phyloP scores from a whole-genome alignment of 108 stramenopile species.

The Nannochloropsis oceanica region DNA sequence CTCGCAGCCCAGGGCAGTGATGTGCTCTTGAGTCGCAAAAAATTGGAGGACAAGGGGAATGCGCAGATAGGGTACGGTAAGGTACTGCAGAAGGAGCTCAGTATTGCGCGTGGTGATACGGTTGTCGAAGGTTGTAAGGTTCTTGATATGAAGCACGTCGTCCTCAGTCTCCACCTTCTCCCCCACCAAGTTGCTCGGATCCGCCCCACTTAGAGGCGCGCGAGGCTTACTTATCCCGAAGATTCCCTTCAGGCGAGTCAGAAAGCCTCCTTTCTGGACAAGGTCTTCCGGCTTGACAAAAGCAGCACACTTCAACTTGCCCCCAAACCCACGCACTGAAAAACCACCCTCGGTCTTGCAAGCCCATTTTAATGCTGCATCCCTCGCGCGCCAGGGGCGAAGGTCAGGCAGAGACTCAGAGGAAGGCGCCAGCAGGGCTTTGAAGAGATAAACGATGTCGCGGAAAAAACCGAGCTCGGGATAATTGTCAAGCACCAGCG shows the following conservation, averaged over 20 bases:
- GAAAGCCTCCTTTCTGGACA: not conserved
- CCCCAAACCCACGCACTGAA: not conserved
- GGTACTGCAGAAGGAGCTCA: constrained; percentile 47
- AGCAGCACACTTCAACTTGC: not conserved
- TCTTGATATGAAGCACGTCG: constrained; percentile 41
- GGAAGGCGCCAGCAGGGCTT: constrained; percentile 48
- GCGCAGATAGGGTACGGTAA: constrained; percentile 46
- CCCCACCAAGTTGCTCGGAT: constrained; percentile 42
- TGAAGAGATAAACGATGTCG: constrained; percentile 95
- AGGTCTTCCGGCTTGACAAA: not conserved
- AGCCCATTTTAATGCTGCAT: constrained; percentile 38
- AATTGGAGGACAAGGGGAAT: constrained; percentile 43
- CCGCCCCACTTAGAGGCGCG: constrained; percentile 41
- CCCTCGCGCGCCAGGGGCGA: constrained; percentile 24
- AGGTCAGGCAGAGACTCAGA: constrained; percentile 37
- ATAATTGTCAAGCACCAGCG: constrained; percentile 65
- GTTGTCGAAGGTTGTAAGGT: constrained; percentile 44
- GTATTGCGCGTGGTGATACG: constrained; percentile 40
- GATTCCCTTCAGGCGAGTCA: not conserved
- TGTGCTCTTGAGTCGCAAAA: constrained; percentile 36
- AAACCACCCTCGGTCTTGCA: not conserved
- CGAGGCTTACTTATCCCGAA: constrained; percentile 21
- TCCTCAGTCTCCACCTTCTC: constrained; percentile 42
- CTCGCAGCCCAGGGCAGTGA: constrained; percentile 26
- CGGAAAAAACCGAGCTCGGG: constrained; percentile 94